Conservation (phyloP, 371 early-diverging fungal species). For the Mortierella sp. region DNA sequence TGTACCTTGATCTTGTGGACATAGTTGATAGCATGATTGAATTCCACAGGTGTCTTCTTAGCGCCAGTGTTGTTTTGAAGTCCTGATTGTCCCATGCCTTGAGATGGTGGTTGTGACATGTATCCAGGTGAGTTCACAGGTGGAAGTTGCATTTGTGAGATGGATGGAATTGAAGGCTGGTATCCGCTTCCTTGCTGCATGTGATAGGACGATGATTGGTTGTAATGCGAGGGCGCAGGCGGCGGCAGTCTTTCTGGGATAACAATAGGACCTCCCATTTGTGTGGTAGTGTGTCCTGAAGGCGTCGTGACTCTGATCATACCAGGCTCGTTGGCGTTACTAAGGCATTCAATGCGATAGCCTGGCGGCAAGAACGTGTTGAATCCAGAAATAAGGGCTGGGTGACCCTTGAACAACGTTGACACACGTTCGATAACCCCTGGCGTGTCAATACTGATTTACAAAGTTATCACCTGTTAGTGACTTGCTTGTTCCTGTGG, state of each 20-base stretch:
- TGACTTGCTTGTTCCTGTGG: constrained; percentile 6
- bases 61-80: constrained; percentile 42
- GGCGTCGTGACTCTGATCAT: constrained; percentile 92
- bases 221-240: constrained; percentile 47
- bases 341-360: constrained; percentile 87
- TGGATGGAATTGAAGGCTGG: constrained; percentile 47
- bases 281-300: constrained; percentile 74
- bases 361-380: constrained; percentile 99
- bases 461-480: constrained; percentile 2
- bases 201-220: constrained; percentile 37
- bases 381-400: constrained; percentile 95
- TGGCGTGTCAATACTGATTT: constrained; percentile 91
- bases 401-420: constrained; percentile 92
- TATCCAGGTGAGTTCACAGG: constrained; percentile 52
- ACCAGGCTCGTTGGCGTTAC: constrained; percentile 73
- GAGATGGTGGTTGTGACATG: constrained; percentile 41
- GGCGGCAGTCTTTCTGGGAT: constrained; percentile 53
- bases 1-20: constrained; percentile 93
- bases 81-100: constrained; percentile 42
- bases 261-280: constrained; percentile 58
- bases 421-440: constrained; percentile 98
- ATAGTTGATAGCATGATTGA: constrained; percentile 94
- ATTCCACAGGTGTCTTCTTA: constrained; percentile 78
- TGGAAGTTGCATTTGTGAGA: constrained; percentile 54
- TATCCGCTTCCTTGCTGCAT: constrained; percentile 51